Percentiles rank a stretch among this genome's conserved stretches.
phyloP scores from a whole-genome alignment of 2,329 filamentous ascomycete species.

The Aspergillus tanneri region DNA sequence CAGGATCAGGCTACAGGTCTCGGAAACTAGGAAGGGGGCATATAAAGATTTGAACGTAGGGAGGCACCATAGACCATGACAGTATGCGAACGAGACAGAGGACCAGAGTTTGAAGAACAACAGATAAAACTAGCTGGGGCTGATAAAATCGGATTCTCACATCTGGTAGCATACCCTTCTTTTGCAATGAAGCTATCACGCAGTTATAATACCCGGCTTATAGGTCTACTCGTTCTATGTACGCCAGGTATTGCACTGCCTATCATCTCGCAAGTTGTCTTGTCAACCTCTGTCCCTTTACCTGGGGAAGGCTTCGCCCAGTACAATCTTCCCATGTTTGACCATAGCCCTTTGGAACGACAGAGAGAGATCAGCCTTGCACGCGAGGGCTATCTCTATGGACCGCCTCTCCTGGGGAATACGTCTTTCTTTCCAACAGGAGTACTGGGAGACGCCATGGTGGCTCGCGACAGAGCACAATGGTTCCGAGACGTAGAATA shows the following conservation, averaged over 20 bases:
- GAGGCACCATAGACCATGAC: no score
- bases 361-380: background rate
- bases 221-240: background rate
- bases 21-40: no score
- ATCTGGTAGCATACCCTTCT: no score
- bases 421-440: background rate
- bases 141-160: no score
- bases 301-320: background rate
- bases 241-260: background rate
- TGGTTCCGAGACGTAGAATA: slow-evolving; percentile 3
- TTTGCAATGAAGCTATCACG: background rate
- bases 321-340: background rate
- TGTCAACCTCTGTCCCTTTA: background rate
- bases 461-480: background rate
- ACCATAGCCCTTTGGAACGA: background rate
- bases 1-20: no score
- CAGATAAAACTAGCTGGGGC: no score
- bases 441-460: background rate
- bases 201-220: background rate
- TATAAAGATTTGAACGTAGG: no score
- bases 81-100: no score
- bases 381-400: background rate
- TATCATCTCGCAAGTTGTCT: background rate
- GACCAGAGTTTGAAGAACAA: no score
- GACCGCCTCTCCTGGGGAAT: slow-evolving; percentile 1